A percentile compares a stretch with the other conserved stretches of the same genome.
These are phyloP conservation scores for Teratosphaeria destructans DNA, from an alignment of 2,329 filamentous ascomycete genomes.

Conservation along the genomic window DNA sequence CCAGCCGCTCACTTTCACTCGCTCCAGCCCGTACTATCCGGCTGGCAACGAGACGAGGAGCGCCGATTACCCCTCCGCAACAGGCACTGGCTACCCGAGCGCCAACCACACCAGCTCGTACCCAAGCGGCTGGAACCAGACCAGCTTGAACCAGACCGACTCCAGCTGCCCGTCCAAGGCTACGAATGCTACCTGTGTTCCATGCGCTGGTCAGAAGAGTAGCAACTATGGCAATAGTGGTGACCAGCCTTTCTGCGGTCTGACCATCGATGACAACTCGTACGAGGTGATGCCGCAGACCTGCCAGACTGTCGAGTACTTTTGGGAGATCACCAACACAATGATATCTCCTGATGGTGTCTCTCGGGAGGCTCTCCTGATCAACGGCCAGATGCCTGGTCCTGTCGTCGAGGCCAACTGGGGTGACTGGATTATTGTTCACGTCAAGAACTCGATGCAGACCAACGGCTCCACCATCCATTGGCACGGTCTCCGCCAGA, in stretches of 20 bases:
- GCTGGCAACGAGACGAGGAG: not conserved
- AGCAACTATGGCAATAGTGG: slow-evolving; percentile 20
- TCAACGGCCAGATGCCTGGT: slow-evolving; percentile 48
- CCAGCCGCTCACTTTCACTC: not conserved
- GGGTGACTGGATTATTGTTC: slow-evolving; percentile 24
- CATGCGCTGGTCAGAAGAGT: slow-evolving; percentile 23
- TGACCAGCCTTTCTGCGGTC: slow-evolving; percentile 23
- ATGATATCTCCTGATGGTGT: slow-evolving; percentile 39
- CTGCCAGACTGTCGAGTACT: slow-evolving; percentile 32
- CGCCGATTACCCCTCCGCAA: not conserved
- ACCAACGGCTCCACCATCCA: slow-evolving; percentile 42
- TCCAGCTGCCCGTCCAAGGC: not conserved
- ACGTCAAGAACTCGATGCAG: slow-evolving; percentile 29
- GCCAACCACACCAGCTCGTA: no score
- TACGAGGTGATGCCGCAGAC: slow-evolving; percentile 30
- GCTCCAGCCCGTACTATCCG: not conserved
- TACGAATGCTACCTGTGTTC: slow-evolving; percentile 10
- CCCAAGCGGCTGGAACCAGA: no score
- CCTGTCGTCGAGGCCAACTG: slow-evolving; percentile 46
- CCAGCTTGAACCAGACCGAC: not conserved
- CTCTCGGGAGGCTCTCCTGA: slow-evolving; percentile 23
- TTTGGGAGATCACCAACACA: slow-evolving; percentile 31
- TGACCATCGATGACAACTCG: slow-evolving; percentile 25
- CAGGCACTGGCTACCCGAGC: not conserved
- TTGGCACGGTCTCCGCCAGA: slow-evolving; percentile 41